These are phyloP conservation scores for Solanum hybrid DNA, from an alignment of 305 asterid species.

Conservation along the genomic window DNA sequence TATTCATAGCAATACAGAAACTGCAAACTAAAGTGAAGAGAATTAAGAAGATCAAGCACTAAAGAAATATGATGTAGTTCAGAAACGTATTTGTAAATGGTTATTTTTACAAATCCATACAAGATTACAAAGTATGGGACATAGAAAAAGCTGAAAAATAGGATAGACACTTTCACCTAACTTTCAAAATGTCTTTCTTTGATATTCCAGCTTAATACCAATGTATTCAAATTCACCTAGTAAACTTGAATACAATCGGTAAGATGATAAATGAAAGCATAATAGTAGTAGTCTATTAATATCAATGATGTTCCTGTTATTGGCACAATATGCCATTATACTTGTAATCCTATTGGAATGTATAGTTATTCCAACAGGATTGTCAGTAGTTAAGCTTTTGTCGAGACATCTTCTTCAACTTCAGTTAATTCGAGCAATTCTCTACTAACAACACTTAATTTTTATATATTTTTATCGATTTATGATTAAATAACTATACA, in stretches of 20 bases:
- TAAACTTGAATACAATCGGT: background rate
- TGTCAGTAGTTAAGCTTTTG: background rate
- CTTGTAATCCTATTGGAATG: background rate
- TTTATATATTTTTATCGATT: background rate
- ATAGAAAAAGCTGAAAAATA: background rate
- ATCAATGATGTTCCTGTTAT: background rate
- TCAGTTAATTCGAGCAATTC: background rate
- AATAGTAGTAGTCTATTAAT: background rate
- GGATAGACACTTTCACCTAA: background rate
- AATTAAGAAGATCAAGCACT: background rate
- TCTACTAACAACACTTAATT: background rate
- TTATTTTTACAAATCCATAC: background rate
- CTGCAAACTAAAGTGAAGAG: background rate
- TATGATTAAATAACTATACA: background rate
- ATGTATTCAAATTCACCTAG: background rate
- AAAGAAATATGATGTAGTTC: background rate
- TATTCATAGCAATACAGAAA: background rate
- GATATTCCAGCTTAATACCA: background rate
- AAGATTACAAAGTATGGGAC: background rate
- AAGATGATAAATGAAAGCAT: background rate
- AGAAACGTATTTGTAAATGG: background rate
- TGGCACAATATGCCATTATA: background rate
- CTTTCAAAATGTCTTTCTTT: no score
- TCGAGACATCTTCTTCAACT: background rate
- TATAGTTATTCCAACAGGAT: background rate